phyloP scores from a whole-genome alignment of 2,329 filamentous ascomycete genomes.

The Tolypocladium tundrense region DNA sequence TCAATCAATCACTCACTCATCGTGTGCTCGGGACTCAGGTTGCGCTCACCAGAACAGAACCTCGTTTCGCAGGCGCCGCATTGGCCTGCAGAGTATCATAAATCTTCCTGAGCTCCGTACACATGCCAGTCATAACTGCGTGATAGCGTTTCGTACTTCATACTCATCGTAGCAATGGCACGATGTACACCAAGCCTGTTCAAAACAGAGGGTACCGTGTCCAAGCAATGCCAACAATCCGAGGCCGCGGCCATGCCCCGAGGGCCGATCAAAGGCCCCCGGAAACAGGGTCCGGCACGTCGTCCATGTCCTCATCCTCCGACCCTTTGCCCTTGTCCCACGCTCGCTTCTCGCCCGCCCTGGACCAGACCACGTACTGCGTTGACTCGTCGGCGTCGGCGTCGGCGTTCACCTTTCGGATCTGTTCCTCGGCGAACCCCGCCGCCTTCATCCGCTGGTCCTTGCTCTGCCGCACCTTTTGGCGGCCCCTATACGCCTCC shows the following conservation, averaged over 20 bases:
- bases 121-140: not conserved
- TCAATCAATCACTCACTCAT: not conserved
- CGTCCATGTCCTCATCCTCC: constrained; percentile 1
- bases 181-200: not conserved
- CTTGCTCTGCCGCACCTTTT: constrained; percentile 65
- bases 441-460: constrained; percentile 66
- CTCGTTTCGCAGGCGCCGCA: not conserved
- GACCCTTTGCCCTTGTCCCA: constrained; percentile 47
- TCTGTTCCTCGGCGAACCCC: constrained; percentile 67
- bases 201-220: not conserved
- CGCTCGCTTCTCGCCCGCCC: constrained; percentile 51
- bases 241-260: not conserved
- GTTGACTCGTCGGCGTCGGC: constrained; percentile 47
- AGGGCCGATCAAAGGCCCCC: constrained; percentile 3
- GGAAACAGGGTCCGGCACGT: constrained; percentile 5
- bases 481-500: constrained; percentile 69
- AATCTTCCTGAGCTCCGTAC: not conserved
- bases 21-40: not conserved
- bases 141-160: not conserved
- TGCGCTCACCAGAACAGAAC: not conserved
- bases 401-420: constrained; percentile 50
- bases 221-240: not conserved
- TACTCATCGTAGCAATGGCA: not conserved
- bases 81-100: not conserved
- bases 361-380: constrained; percentile 64